Base-by-base conservation (phyloP, 2,329 filamentous ascomycete species). In the Didymella lethalis region DNA sequence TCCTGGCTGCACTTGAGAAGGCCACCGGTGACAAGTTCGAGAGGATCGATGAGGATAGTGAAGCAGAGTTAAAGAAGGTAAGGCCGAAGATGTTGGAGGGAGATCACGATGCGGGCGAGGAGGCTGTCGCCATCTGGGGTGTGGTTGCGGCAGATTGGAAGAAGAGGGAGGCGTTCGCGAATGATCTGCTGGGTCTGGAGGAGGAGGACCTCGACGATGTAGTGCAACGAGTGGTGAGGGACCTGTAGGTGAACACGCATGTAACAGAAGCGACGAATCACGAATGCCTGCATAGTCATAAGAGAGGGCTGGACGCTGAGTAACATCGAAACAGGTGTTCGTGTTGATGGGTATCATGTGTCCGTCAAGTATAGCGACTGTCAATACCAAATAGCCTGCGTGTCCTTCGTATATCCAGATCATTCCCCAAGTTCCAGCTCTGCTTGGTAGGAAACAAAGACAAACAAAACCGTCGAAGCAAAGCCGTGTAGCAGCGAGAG, bases 1-100 rank as follows among this genome's bases (percentile, higher is more conserved):
- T 90, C 1, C 70, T 89, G 3, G 73, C 72, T n/a, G 73, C 81
- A 2, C 72, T 86, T 14, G 85, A 90, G 71, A 81, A 82, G 56
- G 78, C 79, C 4, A 85, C 83, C 0, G 82, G 81, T 1, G 70
- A 76, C 7, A 82, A 81, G 57, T 88, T 83, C 76, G 75, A 80
- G 2, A 75, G 86, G 3, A 79, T 78, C 11, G 70, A 72, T 4
- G 72, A 77, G 32, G 78, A 74, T 10, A 77, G 78, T 18, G 65
- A 75, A 38, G 64, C 73, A 45, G 63, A 66, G 51, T 18, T 77
- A 36, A 57, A 60, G 18, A 56, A 64, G 14, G 57, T 57, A 12
- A 64, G 72, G 38, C 71, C 72, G 12, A 75, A 68, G 60, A 74
- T 77, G 73, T 44, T 75, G n/a, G 57, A 64, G 2, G 74, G 74